These are phyloP conservation scores for Eremomyces bilateralis DNA, from an alignment of 495 filamentous ascomycete genomes.

Conservation along the genomic window DNA sequence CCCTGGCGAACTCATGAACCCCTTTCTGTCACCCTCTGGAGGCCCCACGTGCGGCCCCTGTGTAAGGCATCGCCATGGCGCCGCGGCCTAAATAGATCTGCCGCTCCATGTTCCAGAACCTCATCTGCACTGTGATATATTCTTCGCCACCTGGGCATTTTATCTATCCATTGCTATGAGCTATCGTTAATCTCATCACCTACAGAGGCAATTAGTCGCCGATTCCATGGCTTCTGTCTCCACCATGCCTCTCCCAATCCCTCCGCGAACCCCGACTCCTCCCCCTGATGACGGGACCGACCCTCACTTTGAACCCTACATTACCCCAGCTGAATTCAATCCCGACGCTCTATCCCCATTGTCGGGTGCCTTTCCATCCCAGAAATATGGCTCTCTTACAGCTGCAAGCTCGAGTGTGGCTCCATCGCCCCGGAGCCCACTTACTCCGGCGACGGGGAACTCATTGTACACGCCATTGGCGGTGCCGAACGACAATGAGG, in stretches of 20 bases:
- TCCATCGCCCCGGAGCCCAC: conserved; percentile 8
- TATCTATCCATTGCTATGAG: too few relatives aligned
- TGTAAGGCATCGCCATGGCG: too few relatives aligned
- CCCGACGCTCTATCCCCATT: conserved; percentile 43
- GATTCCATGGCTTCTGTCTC: too few relatives aligned
- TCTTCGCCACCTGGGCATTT: too few relatives aligned
- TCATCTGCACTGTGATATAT: too few relatives aligned
- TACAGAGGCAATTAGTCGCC: too few relatives aligned
- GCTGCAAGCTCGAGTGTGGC: neutral
- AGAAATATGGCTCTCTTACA: conserved; percentile 2
- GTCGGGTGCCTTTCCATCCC: conserved; percentile 27
- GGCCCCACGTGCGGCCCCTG: too few relatives aligned
- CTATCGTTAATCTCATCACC: too few relatives aligned
- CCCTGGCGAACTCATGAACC: too few relatives aligned
- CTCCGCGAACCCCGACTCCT: conserved; percentile 48
- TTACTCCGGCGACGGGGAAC: conserved; percentile 8
- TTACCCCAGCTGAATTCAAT: conserved; percentile 22
- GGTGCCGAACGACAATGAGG: neutral
- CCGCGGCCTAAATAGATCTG: too few relatives aligned
- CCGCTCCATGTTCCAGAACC: too few relatives aligned
- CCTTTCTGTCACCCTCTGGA: too few relatives aligned
- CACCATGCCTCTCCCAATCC: conserved; percentile 36
- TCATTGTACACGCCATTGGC: neutral
- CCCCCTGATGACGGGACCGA: conserved; percentile 31
- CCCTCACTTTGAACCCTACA: neutral